Evolutionary conservation across 306 rosid species (phyloP).

Genomic region (Fagus crenata): DNA sequence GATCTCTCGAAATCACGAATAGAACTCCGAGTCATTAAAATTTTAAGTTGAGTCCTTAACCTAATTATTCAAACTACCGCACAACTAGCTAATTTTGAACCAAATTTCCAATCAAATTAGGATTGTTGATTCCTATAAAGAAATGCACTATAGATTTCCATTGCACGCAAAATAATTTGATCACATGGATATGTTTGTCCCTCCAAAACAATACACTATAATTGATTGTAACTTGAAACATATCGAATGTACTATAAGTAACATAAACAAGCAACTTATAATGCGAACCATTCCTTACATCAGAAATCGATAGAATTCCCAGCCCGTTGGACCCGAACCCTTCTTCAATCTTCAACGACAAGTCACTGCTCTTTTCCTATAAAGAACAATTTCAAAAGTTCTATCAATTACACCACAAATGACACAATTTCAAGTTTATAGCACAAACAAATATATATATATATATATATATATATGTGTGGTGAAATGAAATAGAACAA

Average conservation of each 20-base stretch:
- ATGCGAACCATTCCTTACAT: slow-evolving; percentile 45
- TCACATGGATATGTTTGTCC: slow-evolving; percentile 9
- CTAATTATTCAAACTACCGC: not conserved
- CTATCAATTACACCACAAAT: slow-evolving; percentile 1
- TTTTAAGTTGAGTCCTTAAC: not conserved
- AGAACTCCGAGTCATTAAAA: not conserved
- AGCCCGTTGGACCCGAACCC: slow-evolving; percentile 81
- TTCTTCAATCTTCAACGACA: slow-evolving; percentile 75
- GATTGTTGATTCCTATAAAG: not conserved
- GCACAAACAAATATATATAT: not conserved
- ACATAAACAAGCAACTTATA: slow-evolving; percentile 11
- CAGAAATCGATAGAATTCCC: slow-evolving; percentile 70
- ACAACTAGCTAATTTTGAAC: not conserved
- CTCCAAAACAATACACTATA: not conserved
- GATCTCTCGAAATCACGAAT: not conserved
- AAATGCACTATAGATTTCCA: not conserved
- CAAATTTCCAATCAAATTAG: not conserved
- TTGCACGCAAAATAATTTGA: not conserved
- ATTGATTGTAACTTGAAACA: not conserved
- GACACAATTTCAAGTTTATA: not conserved
- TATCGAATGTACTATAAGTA: not conserved
- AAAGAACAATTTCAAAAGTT: slow-evolving; percentile 19
- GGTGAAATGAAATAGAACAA: not conserved
- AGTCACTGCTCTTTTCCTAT: slow-evolving; percentile 67
- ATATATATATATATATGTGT: too few species aligned